Evolutionary conservation across 192 early-diverging fungal species (phyloP).

Genomic region (Rhizophlyctis rosea): DNA sequence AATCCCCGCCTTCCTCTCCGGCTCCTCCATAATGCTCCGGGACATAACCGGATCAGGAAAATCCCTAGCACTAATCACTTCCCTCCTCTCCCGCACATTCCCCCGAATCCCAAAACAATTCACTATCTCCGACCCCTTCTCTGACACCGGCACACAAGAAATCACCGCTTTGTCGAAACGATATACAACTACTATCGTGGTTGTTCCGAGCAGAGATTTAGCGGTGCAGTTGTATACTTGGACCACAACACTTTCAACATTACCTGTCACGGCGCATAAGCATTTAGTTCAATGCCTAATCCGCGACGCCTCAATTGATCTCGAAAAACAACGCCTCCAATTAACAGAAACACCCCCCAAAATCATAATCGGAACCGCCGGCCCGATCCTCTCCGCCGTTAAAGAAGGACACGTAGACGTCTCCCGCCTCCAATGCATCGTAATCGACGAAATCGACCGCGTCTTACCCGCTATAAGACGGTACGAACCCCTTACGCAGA

Average conservation of each 20-base stretch:
- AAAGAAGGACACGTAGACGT: slow-evolving; percentile 25
- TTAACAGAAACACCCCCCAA: slow-evolving; percentile 18
- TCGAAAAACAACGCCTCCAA: slow-evolving; percentile 25
- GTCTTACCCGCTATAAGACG: slow-evolving; percentile 25
- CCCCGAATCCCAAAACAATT: no score
- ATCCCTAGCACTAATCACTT: slow-evolving; percentile 36
- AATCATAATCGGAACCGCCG: slow-evolving; percentile 46
- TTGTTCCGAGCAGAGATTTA: slow-evolving; percentile 47
- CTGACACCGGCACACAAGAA: no score
- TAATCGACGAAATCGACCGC: slow-evolving; percentile 47
- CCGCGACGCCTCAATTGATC: slow-evolving; percentile 21
- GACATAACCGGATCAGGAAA: slow-evolving; percentile 49
- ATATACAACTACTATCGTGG: slow-evolving; percentile 32
- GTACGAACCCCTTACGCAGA: slow-evolving; percentile 27
- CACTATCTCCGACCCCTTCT: slow-evolving; percentile 6
- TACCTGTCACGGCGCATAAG: slow-evolving; percentile 1
- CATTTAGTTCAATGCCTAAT: slow-evolving; percentile 40
- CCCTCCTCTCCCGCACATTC: slow-evolving; percentile 23
- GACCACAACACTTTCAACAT: slow-evolving; percentile 14
- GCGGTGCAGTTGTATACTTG: slow-evolving; percentile 37
- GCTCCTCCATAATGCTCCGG: slow-evolving; percentile 38
- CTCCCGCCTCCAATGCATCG: slow-evolving; percentile 33
- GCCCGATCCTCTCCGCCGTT: slow-evolving; percentile 29
- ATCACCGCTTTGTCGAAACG: slow-evolving; percentile 5
- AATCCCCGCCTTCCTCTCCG: slow-evolving; percentile 35